Percentiles rank a stretch among this genome's conserved stretches.
Evolutionary conservation across 148 eudicot species (phyloP).

Genomic region (Cornus kousa): DNA sequence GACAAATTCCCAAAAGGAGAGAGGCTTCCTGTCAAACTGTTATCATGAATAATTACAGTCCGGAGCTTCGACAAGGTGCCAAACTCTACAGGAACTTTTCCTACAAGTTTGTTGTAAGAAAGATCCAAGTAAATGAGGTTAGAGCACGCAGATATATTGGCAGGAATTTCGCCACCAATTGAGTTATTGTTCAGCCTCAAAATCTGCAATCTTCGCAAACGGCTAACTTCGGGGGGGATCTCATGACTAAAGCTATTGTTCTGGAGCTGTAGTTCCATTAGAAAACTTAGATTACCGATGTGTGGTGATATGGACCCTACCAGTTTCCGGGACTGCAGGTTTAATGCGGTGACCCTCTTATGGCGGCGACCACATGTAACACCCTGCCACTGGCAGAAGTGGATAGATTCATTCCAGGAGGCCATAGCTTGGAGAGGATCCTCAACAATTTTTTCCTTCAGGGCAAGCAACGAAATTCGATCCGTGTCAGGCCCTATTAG

Average conservation of each 20-base stretch:
- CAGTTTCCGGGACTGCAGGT: not conserved
- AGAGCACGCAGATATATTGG: not conserved
- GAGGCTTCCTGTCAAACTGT: not conserved
- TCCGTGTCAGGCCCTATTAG: not conserved
- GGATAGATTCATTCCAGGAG: not conserved
- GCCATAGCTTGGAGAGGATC: not conserved
- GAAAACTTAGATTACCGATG: not conserved
- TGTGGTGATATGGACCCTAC: not conserved
- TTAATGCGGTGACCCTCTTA: not conserved
- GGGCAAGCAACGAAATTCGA: not conserved
- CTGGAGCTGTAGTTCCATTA: not conserved
- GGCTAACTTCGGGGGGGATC: not conserved
- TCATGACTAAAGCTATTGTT: not conserved
- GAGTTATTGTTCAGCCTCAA: not conserved
- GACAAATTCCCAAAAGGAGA: not conserved
- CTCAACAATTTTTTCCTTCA: not conserved
- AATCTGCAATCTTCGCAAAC: not conserved
- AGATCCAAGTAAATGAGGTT: not conserved
- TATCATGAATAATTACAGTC: not conserved
- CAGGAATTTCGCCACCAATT: not conserved
- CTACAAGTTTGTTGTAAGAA: conserved; percentile 16
- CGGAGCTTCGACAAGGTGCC: not conserved
- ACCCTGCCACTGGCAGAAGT: not conserved
- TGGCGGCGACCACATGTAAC: not conserved
- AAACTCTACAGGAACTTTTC: conserved; percentile 16